Base-by-base conservation (phyloP, 2,329 filamentous ascomycete genomes). In the Apiospora arundinis region DNA sequence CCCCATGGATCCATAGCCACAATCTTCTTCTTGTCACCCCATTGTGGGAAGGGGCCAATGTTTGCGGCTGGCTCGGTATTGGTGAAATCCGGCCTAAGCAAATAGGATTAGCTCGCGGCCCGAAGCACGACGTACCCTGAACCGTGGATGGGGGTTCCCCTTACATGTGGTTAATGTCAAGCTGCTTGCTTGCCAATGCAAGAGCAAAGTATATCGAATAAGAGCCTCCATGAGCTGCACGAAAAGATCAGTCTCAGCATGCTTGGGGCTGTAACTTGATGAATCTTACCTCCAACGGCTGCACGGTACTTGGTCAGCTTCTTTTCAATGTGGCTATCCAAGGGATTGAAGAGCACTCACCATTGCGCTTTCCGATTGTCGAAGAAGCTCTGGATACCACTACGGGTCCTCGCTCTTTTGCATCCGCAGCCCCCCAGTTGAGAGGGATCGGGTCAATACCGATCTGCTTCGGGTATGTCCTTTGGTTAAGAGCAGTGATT, bases 1-100 rank as follows among this genome's bases (percentile, higher is more conserved):
- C 96, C 95, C 81, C 92, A 93, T 0, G 95, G 95, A 80, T 98
- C 96, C 94, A 99, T 97, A 23, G 95, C 94, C 18, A 98, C 95
- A 74, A 99, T 98, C 86, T 98, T 98, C 82, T 94, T 94, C 78
- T 89, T 90, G 79, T 97, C 93, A 37, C 89, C 89, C 95, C 95
- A 99, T 83, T 96, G 91, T 9, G 93, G 91, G 77, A 97, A 97
- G 9, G 94, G 95, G 0, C 95, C 95, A 79, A 98, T 94, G 69
- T 92, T 90, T 28, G 91, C 93, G n/a, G 95, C 95, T 16, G 96
- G 96, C 81, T 98, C 93, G 12, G 95, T 97, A 81, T 98, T 94
- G 73, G 91, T 90, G 75, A 88, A 90, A 75, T 90, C 88, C n/a
- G 88, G 89, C 67, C 87, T 88, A 68, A 49, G 48, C 69, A 56